Conservation (phyloP, 306 rosid genomes). For the Vicia sativa region DNA sequence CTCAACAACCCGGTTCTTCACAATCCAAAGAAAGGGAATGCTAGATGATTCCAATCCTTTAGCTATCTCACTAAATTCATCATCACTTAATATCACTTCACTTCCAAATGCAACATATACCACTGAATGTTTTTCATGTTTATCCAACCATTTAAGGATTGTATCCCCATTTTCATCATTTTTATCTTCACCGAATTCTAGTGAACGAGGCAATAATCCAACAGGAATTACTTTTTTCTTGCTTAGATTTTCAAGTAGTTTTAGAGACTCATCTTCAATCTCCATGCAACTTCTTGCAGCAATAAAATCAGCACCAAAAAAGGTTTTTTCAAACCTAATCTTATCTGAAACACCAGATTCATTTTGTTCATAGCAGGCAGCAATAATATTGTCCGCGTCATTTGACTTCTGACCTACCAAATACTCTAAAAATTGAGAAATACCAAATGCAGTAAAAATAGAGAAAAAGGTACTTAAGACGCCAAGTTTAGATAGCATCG, state of each 20-base stretch:
- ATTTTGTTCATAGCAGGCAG: too few species aligned
- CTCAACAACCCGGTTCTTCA: slow-evolving; percentile 1
- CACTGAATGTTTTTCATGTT: neutral
- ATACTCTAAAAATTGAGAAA: too few species aligned
- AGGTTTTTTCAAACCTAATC: too few species aligned
- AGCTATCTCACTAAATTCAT: slow-evolving; percentile 33
- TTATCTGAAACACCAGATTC: too few species aligned
- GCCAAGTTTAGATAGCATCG: neutral
- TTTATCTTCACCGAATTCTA: neutral
- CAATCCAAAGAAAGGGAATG: neutral
- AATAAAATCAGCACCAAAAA: slow-evolving; percentile 36
- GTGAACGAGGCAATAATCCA: slow-evolving; percentile 34
- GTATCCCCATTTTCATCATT: slow-evolving; percentile 25
- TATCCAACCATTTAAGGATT: slow-evolving; percentile 41
- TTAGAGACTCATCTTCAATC: slow-evolving; percentile 38
- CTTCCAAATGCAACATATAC: slow-evolving; percentile 43
- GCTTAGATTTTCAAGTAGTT: neutral
- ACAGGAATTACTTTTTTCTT: slow-evolving; percentile 41
- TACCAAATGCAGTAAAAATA: neutral
- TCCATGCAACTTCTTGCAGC: slow-evolving; percentile 41
- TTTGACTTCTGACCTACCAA: neutral
- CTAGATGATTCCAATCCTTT: slow-evolving; percentile 12
- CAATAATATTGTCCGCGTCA: too few species aligned
- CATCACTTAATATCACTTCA: slow-evolving; percentile 34
- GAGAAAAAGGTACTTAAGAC: neutral